A percentile compares a stretch with the other conserved stretches of the same genome.
These are phyloP conservation scores for Pythium aristosporum DNA, from an alignment of 352 stramenopile genomes.

Conservation along the genomic window DNA sequence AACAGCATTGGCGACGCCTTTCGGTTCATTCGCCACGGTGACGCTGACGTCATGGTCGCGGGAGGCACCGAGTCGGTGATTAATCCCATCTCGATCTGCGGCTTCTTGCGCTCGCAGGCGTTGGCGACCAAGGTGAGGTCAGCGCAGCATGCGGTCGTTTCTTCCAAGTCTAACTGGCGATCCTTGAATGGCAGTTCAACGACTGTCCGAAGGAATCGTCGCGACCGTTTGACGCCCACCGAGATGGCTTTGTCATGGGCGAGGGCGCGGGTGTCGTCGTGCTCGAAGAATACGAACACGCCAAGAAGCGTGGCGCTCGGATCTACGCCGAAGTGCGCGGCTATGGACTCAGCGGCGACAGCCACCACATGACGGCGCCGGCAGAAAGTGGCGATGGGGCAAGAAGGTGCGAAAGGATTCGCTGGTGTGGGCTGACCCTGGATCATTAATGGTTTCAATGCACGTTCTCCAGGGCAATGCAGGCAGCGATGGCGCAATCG, in stretches of 20 bases:
- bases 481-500: slow-evolving; percentile 82
- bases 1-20: slow-evolving; percentile 97
- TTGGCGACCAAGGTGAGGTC: slow-evolving; percentile 86
- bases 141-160: background rate
- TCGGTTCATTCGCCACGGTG: slow-evolving; percentile 78
- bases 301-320: slow-evolving; percentile 86
- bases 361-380: slow-evolving; percentile 90
- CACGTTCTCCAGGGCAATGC: slow-evolving; percentile 82
- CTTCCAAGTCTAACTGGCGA: background rate
- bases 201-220: slow-evolving; percentile 88
- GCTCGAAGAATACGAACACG: slow-evolving; percentile 89
- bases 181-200: slow-evolving; percentile 80
- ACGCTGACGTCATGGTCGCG: slow-evolving; percentile 95
- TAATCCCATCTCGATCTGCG: slow-evolving; percentile 92
- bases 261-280: slow-evolving; percentile 74
- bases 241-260: slow-evolving; percentile 98
- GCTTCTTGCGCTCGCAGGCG: slow-evolving; percentile 95
- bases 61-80: slow-evolving; percentile 95
- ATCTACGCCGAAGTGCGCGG: slow-evolving; percentile 96
- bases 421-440: background rate
- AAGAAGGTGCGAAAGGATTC: slow-evolving; percentile 27
- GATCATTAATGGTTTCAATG: background rate
- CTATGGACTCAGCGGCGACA: slow-evolving; percentile 96
- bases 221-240: slow-evolving; percentile 93
- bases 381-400: slow-evolving; percentile 68